Base-by-base conservation (phyloP, 306 rosid species). In the Acacia confusa region DNA sequence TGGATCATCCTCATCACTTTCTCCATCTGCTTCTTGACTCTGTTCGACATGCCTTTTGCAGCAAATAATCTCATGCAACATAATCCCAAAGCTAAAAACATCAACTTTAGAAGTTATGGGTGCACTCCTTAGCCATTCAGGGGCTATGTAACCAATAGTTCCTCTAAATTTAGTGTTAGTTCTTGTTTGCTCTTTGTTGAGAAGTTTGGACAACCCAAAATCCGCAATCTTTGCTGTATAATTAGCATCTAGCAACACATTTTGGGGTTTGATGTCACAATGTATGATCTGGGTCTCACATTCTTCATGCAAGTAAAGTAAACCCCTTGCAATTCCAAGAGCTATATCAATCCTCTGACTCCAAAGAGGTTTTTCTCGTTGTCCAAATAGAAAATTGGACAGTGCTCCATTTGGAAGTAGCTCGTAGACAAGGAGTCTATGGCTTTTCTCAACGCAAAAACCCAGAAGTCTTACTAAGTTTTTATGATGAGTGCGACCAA, bases 221-320 rank as follows among this genome's bases (percentile, higher is more conserved):
- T 84, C 87, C 25, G 86, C 41, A 68, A 85, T 85, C 73, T 85
- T 82, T 45, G 86, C 79, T 3, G 67, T 71, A 76, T 79, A 55
- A 44, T 79, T 75, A 71, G 79, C 79, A 64, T 82, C 88, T 27
- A 85, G 84, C 50, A 85, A 71, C 72, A 85, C 86, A 63, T 85
- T 85, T 38, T 85, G 79, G 1, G 88, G 84, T 63, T 85, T 85
- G 60, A 82, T 85, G 55, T 85, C 88, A 43, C 86, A 85, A 64
- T 85, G 86, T 78, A 85, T 86, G 84, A 86, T 75, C 25, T 79
- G 80, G 11, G 82, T 79, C 67, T 82, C 82, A 72, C 86, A 82
- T 66, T 75, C 86, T 45, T 82, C 84, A 12, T 86, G 82, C 84
- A 86, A 79, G 74, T 66, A 82, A 71, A 79, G 77, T 28, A 82